A percentile compares a stretch with the other conserved stretches of the same genome.
Conservation (phyloP, 2,329 filamentous ascomycete species). For the Raffaelea deltoideospora region DNA sequence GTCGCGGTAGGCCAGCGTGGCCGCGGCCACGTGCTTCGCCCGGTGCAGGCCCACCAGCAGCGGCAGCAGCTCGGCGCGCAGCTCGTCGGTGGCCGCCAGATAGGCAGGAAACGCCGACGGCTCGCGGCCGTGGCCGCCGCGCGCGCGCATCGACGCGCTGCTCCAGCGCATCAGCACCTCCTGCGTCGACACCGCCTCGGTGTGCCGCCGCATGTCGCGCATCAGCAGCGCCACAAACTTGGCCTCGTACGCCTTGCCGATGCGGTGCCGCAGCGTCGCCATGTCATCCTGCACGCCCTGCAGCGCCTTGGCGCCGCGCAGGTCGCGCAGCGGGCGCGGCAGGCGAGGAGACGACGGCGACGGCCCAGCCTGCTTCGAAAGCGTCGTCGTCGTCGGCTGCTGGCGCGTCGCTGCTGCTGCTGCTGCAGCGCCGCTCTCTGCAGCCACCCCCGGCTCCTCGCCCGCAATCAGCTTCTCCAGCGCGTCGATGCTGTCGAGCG, state of each 20-base stretch:
- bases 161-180: slow-evolving; percentile 80
- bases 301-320: slow-evolving; percentile 63
- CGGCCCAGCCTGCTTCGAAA: neutral
- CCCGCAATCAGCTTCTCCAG: slow-evolving; percentile 73
- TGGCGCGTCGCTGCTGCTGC: slow-evolving; percentile 12
- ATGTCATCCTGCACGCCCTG: slow-evolving; percentile 69
- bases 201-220: slow-evolving; percentile 65
- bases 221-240: slow-evolving; percentile 68
- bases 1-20: slow-evolving; percentile 73
- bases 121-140: slow-evolving; percentile 50
- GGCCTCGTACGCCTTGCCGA: slow-evolving; percentile 75
- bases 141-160: slow-evolving; percentile 55
- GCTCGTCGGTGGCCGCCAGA: slow-evolving; percentile 52
- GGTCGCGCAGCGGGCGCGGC: slow-evolving; percentile 38
- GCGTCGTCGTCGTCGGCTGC: neutral
- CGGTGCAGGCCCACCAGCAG: slow-evolving; percentile 68
- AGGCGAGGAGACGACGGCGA: neutral
- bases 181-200: slow-evolving; percentile 52
- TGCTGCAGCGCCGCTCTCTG: slow-evolving; percentile 5
- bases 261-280: slow-evolving; percentile 57
- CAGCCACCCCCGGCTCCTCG: slow-evolving; percentile 35
- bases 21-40: slow-evolving; percentile 63
- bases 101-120: slow-evolving; percentile 65
- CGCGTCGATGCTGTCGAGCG: slow-evolving; percentile 60
- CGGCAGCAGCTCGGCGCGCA: slow-evolving; percentile 55